phyloP scores from a whole-genome alignment of 2,329 filamentous ascomycete species.

The Calycina herbarum region DNA sequence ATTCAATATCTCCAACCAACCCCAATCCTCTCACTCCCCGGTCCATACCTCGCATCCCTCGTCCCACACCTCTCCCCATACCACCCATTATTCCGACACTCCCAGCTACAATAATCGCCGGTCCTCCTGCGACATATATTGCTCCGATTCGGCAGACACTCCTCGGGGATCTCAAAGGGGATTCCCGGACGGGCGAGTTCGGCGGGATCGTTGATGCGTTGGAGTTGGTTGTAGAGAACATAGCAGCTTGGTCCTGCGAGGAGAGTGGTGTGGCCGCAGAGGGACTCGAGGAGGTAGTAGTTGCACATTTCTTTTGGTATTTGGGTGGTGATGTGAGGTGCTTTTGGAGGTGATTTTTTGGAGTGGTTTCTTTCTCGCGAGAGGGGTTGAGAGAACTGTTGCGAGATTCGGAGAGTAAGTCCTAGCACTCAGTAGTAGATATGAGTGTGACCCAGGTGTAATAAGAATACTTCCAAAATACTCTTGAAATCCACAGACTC shows the following conservation, averaged over 20 bases:
- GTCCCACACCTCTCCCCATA: constrained; percentile 30
- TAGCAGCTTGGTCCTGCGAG: constrained; percentile 35
- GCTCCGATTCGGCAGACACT: constrained; percentile 30
- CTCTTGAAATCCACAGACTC: background rate
- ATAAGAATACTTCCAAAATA: background rate
- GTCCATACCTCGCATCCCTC: constrained; percentile 32
- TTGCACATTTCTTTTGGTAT: constrained; percentile 31
- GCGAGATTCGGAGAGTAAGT: background rate
- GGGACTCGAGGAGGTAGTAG: constrained; percentile 31
- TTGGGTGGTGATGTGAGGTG: background rate
- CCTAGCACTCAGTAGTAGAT: background rate
- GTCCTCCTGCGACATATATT: constrained; percentile 27
- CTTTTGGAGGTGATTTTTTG: background rate
- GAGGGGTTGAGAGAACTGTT: background rate
- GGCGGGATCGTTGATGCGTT: constrained; percentile 35
- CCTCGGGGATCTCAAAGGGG: constrained; percentile 32
- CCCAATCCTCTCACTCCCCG: constrained; percentile 33
- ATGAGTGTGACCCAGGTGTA: background rate
- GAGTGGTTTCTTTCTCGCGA: background rate
- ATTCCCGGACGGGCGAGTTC: constrained; percentile 20
- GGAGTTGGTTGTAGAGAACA: constrained; percentile 34
- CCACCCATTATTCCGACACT: constrained; percentile 35
- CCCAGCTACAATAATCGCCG: constrained; percentile 30
- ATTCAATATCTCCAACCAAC: constrained; percentile 34
- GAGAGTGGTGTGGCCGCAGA: constrained; percentile 35